Base-by-base conservation (phyloP, 1,284 basidiomycete species). In the Tilletia horrida region DNA sequence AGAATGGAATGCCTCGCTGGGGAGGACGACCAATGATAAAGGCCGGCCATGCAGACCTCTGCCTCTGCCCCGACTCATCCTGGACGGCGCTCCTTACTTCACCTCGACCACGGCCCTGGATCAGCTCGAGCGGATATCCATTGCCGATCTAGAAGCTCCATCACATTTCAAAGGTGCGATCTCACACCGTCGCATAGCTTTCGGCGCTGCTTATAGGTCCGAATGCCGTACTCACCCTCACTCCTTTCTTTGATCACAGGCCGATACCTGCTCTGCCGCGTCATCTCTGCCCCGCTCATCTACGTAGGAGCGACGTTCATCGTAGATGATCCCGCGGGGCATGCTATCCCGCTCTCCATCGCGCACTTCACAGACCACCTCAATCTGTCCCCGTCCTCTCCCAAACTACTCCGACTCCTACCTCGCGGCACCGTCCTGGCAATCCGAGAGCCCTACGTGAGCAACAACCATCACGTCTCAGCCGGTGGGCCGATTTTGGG, bases 391-490 rank as follows among this genome's bases (percentile, higher is more conserved):
- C 55, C 52, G 8, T 66, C 69, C 16, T 70, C 65, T 7, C n/a
- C 64, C 16, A 64, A 69, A 13, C 68, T 78, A 0, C 72, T 77
- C 31, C 62, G 67, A 2, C 61, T 67, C 40, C 71, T 81, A 2
- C 80, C 80, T 1, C 31, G 71, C 0, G 80, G 80, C 3, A 81
- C 78, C 0, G 16, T 74, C 0, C 62, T 81, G 13, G 73, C 76
- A n/a, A 74, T 81, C 64, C 70, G 73, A 11, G 79, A 81, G 63
- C 80, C 80, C 11, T 81, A 69, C 35, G 27, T 81, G 43, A 77
- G 73, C 61, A 59, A 69, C 25, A 73, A 81, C 57, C 55, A 59
- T 59, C 76, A 80, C 57, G 68, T 74, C 50, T 70, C 71, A 4
- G 72, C 73, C 18, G 79, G 75, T 11, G 80, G 76, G 2, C 79